Evolutionary conservation across 495 filamentous ascomycete genomes (phyloP).

Genomic region (Evernia prunastri): DNA sequence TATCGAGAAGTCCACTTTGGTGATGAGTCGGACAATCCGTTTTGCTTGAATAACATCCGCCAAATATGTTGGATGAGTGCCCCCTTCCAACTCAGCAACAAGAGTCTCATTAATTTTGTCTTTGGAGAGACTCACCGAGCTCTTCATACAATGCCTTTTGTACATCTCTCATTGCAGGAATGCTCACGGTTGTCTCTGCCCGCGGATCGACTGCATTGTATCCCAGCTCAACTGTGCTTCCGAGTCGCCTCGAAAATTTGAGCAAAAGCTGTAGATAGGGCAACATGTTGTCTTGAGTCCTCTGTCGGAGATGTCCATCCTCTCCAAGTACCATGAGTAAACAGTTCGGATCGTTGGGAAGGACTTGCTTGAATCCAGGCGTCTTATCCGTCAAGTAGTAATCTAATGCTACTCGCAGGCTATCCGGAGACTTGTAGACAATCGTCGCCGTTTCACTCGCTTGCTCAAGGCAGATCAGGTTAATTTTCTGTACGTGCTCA

Average conservation of each 20-base stretch:
- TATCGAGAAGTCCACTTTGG: conserved; percentile 14
- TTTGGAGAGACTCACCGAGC: conserved; percentile 5
- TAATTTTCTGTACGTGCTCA: conserved; percentile 39
- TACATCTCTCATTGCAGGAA: background rate
- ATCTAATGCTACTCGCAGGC: conserved; percentile 30
- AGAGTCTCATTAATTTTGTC: background rate
- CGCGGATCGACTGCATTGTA: background rate
- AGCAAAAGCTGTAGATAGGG: conserved; percentile 24
- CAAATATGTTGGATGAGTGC: background rate
- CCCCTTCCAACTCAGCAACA: conserved; percentile 3
- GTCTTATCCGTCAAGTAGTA: conserved; percentile 29
- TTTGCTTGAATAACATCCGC: conserved; percentile 11
- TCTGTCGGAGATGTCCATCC: background rate
- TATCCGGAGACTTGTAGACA: conserved; percentile 27
- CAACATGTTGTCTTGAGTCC: conserved; percentile 12
- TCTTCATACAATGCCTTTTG: background rate
- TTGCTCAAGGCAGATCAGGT: conserved; percentile 39
- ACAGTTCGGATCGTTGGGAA: background rate
- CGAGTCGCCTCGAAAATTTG: conserved; percentile 23
- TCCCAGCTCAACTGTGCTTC: background rate
- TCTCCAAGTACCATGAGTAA: background rate
- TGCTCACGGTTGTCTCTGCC: background rate
- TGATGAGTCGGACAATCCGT: conserved; percentile 10
- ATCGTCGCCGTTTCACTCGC: conserved; percentile 24
- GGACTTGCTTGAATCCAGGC: conserved; percentile 19